Conservation (phyloP, 805 yeast genomes). For the Nakazawaea laoshanensis region DNA sequence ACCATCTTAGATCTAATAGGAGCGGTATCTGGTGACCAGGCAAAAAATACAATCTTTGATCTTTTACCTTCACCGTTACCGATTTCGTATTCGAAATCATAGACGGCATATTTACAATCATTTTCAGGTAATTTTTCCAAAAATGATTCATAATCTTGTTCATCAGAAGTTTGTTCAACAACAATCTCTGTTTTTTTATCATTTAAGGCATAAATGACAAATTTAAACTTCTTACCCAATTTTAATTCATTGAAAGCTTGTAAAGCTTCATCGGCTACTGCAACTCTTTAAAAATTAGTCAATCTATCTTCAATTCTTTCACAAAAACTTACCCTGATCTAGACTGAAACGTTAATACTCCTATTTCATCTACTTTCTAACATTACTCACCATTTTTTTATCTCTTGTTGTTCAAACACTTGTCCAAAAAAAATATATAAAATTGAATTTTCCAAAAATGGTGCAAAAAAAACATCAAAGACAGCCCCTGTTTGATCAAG, state of each 20-base stretch:
- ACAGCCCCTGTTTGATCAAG: no score
- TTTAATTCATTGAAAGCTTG: conserved; percentile 93
- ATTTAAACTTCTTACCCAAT: conserved; percentile 85
- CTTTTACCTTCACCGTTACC: conserved; percentile 89
- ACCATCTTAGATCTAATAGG: conserved; percentile 95
- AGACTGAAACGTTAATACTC: no score
- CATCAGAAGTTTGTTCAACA: conserved; percentile 77
- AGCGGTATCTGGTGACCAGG: conserved; percentile 98
- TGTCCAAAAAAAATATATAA: no score
- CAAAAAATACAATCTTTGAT: conserved; percentile 59
- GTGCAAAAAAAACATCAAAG: no score
- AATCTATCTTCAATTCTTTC: no score
- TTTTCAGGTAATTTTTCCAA: conserved; percentile 87
- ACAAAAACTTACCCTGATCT: conserved; percentile 16
- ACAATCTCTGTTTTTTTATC: conserved; percentile 83
- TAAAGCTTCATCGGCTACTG: conserved; percentile 81
- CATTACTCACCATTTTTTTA: no score
- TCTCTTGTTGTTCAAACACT: no score
- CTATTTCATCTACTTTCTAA: no score
- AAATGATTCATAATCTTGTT: conserved; percentile 74
- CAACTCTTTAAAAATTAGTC: conserved; percentile 41
- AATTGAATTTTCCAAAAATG: no score
- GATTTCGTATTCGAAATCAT: conserved; percentile 92
- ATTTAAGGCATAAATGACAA: conserved; percentile 72
- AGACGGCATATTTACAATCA: conserved; percentile 93